Evolutionary conservation across 345 rosid species (phyloP).

Genomic region (Euclidium syriacum): DNA sequence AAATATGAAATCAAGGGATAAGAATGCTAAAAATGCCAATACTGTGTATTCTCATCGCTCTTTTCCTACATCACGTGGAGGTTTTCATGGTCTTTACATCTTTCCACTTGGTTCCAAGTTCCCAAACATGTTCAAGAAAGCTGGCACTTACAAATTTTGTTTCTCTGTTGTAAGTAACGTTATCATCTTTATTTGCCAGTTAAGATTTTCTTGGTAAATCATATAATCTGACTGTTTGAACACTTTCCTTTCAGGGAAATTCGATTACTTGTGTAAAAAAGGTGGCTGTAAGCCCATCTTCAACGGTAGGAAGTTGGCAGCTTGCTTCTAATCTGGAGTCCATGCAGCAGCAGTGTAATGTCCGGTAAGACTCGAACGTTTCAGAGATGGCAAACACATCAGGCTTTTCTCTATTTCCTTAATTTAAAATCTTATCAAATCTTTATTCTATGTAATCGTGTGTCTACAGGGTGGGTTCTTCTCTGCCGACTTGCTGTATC

Average conservation of each 20-base stretch:
- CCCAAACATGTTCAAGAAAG: conserved; percentile 35
- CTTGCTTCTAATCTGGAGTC: conserved; percentile 20
- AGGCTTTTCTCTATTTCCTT: not conserved
- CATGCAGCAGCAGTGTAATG: not conserved
- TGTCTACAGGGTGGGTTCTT: conserved; percentile 52
- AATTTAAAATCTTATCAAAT: not conserved
- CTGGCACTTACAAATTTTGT: conserved; percentile 44
- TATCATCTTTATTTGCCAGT: not conserved
- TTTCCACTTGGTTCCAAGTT: conserved; percentile 36
- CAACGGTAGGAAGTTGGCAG: conserved; percentile 39
- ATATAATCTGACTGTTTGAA: conserved; percentile 2
- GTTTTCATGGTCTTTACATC: conserved; percentile 51
- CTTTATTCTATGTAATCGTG: not conserved
- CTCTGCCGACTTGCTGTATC: conserved; percentile 30
- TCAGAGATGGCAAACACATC: not conserved
- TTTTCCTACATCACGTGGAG: conserved; percentile 34
- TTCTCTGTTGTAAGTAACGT: conserved; percentile 44
- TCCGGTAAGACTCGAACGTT: conserved; percentile 28
- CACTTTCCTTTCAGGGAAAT: conserved; percentile 30
- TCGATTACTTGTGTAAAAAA: conserved; percentile 28
- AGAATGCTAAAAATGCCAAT: not conserved
- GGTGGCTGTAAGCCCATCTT: conserved; percentile 34
- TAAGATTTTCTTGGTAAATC: not conserved
- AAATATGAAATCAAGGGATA: not conserved
- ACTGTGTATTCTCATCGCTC: conserved; percentile 16